Conservation (phyloP, 2,329 filamentous ascomycete species). For the Apiospora rasikravindrae region DNA sequence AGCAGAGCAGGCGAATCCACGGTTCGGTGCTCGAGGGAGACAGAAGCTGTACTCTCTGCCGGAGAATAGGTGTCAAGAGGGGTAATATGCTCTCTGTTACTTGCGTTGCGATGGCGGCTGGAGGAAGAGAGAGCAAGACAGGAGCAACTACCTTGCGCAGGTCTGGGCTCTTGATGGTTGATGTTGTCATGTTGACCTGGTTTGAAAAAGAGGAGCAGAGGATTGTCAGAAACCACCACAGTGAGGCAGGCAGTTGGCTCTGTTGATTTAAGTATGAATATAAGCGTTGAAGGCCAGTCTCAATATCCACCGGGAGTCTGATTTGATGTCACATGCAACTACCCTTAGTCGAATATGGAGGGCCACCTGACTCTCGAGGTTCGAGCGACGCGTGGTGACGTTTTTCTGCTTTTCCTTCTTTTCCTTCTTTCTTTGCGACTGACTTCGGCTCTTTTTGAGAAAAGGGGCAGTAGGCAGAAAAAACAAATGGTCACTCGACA, state of each 20-base stretch:
- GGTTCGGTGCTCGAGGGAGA: constrained; percentile 62
- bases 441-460: background rate
- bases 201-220: background rate
- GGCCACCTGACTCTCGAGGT: background rate
- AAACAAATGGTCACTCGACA: background rate
- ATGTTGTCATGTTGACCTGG: constrained; percentile 33
- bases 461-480: background rate
- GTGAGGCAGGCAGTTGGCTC: background rate
- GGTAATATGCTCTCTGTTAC: constrained; percentile 63
- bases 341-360: constrained; percentile 8
- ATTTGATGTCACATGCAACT: constrained; percentile 4
- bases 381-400: background rate
- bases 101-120: constrained; percentile 61
- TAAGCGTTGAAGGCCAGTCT: background rate
- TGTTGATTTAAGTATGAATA: background rate
- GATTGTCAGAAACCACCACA: background rate
- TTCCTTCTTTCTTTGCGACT: background rate
- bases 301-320: background rate
- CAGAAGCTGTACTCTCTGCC: constrained; percentile 70
- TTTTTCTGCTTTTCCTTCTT: background rate
- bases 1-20: constrained; percentile 77
- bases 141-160: constrained; percentile 56
- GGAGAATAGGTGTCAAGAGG: constrained; percentile 68
- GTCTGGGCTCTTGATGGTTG: constrained; percentile 50
- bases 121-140: constrained; percentile 64